phyloP scores from a whole-genome alignment of 2,329 filamentous ascomycete species.

The Penicillium sp. region DNA sequence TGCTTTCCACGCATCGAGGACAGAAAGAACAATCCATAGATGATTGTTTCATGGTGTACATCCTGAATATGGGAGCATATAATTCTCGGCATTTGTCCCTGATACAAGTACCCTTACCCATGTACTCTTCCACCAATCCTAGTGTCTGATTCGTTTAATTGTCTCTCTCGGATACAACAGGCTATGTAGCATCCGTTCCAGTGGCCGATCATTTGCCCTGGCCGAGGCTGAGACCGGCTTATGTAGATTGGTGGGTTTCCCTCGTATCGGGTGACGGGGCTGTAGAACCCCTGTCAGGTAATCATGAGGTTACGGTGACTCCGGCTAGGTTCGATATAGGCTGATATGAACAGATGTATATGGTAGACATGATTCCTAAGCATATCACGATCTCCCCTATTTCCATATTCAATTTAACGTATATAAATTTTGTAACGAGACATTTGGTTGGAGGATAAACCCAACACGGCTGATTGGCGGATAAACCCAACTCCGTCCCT shows the following conservation, averaged over 20 bases:
- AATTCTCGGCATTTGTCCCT: not conserved
- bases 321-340: not conserved
- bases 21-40: not conserved
- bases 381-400: not conserved
- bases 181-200: slow-evolving; percentile 1
- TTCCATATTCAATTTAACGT: too few species aligned
- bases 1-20: not conserved
- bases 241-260: slow-evolving; percentile 15
- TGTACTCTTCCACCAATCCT: not conserved
- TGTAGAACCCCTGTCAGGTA: not conserved
- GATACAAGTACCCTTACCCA: not conserved
- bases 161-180: not conserved
- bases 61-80: not conserved
- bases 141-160: not conserved
- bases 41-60: not conserved
- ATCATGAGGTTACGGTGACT: not conserved
- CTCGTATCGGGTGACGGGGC: slow-evolving; percentile 19
- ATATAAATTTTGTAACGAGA: too few species aligned
- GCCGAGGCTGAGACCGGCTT: slow-evolving; percentile 2
- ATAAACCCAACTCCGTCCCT: slow-evolving; percentile 26
- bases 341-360: not conserved
- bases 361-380: not conserved
- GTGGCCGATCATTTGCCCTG: slow-evolving; percentile 5
- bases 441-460: too few species aligned
- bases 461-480: slow-evolving; percentile 32